Conservation (phyloP, 306 rosid genomes). For the Canavalia gladiata region DNA sequence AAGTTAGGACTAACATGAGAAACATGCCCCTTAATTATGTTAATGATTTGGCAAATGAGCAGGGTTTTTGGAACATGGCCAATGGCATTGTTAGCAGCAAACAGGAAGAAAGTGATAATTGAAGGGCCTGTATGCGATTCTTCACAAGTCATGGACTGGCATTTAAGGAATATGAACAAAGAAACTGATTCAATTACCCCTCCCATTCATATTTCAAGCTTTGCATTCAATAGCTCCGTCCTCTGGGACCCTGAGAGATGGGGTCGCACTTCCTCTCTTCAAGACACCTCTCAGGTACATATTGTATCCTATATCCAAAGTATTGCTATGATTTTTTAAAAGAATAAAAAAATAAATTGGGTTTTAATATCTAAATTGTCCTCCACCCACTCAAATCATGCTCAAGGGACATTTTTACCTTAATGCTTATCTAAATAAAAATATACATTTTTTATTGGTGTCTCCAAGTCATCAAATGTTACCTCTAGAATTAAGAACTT, state of each 20-base stretch:
- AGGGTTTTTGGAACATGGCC: conserved; percentile 95
- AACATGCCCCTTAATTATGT: not conserved
- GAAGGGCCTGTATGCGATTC: conserved; percentile 91
- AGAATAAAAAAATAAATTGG: not conserved
- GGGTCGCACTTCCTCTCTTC: conserved; percentile 83
- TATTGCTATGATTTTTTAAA: not conserved
- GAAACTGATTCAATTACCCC: conserved; percentile 59
- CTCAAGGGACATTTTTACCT: not conserved
- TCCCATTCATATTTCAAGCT: conserved; percentile 75
- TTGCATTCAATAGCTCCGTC: conserved; percentile 85
- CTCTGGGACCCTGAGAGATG: conserved; percentile 95
- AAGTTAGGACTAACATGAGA: conserved; percentile 1
- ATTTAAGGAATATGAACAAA: conserved; percentile 64
- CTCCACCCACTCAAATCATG: not conserved
- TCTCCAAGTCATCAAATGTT: not conserved
- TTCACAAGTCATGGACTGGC: conserved; percentile 85
- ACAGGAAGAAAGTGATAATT: conserved; percentile 66
- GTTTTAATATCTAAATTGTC: not conserved
- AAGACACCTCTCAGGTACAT: conserved; percentile 78
- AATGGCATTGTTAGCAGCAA: conserved; percentile 67
- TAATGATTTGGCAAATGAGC: conserved; percentile 21
- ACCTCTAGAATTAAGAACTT: not conserved
- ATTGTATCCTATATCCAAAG: not conserved
- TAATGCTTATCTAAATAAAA: not conserved
- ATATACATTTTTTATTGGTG: not conserved